Conservation (phyloP, 108 stramenopile genomes). For the Conticribra guillardii region DNA sequence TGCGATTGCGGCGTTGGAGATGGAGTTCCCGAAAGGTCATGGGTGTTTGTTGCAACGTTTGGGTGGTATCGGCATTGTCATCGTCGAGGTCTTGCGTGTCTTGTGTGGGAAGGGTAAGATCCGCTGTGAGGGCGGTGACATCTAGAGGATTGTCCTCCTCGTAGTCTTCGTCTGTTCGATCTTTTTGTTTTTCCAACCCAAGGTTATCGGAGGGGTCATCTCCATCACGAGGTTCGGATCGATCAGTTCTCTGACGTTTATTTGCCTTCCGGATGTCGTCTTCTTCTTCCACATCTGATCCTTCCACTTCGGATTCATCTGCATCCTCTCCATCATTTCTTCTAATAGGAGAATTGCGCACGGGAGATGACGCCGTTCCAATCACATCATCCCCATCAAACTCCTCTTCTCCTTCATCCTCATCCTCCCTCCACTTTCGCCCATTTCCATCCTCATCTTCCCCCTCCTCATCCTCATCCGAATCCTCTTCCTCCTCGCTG, state of each 20-base stretch:
- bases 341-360: neutral
- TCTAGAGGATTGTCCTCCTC: conserved; percentile 23
- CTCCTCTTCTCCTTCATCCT: conserved; percentile 28
- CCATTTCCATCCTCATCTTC: conserved; percentile 20
- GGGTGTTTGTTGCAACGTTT: conserved; percentile 9
- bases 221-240: neutral
- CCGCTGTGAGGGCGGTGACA: conserved; percentile 45
- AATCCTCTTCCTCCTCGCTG: conserved; percentile 38
- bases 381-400: conserved; percentile 30
- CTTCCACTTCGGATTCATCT: conserved; percentile 11
- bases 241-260: neutral
- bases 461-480: conserved; percentile 26
- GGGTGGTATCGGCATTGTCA: neutral
- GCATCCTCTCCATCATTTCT: neutral
- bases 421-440: conserved; percentile 3
- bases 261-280: neutral
- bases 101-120: conserved; percentile 27
- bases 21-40: conserved; percentile 65
- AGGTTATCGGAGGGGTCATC: neutral
- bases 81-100: conserved; percentile 30
- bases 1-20: conserved; percentile 63
- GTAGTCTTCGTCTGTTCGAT: neutral
- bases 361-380: conserved; percentile 1
- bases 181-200: neutral
- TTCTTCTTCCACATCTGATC: conserved; percentile 31